Evolutionary conservation across 495 filamentous ascomycete species (phyloP), one percentile per base, ranked within the genome.

Genomic region (Aspergillus carlsbadensis): DNA sequence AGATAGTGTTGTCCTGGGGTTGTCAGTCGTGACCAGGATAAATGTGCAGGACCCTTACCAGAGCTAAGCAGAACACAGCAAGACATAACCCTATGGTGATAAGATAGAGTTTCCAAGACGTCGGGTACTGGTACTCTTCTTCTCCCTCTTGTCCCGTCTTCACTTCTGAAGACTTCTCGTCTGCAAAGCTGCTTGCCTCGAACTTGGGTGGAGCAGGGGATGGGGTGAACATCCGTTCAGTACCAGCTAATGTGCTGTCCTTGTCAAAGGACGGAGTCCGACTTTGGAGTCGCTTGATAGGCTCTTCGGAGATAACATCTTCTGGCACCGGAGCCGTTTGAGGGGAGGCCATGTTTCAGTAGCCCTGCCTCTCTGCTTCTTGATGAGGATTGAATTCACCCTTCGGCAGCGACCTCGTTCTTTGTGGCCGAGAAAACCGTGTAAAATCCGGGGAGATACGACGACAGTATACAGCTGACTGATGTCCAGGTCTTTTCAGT

Each of bases 1-100:
- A 89, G 59, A 94, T 93, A 6, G 90, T 89, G 59, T 88, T 87
- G 65, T 88, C 85, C 77, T 65, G 33, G 41, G 22, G 4, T 22
- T 43, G 41, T 22, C 2, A 24, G 26, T 18, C 26, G 13, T 14
- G 2, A 10, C 18, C 2, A 24, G 22, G 17, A 21, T 5, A 1
- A 14, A 31, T 20, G 46, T 24, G 34, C 14, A 31, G 36, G 20
- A 18, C 17, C 72, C 77, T 48, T 59, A 84, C 82, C 69, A 88
- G 64, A 10, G 86, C 83, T 71, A 87, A 78, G 44, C 84, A 81
- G 61, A 89, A 87, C 10, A 88, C 79, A 10, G 81, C 83, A 15
- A 88, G 69, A 60, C 78, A 81, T 17, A 89, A 63, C 13, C 82
- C 84, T 51, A 82, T 72, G 1, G 81, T 81, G 53, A 88, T 87